Evolutionary conservation across 2,329 filamentous ascomycete species (phyloP).

Genomic region (Davidsoniella neocaledoniae): DNA sequence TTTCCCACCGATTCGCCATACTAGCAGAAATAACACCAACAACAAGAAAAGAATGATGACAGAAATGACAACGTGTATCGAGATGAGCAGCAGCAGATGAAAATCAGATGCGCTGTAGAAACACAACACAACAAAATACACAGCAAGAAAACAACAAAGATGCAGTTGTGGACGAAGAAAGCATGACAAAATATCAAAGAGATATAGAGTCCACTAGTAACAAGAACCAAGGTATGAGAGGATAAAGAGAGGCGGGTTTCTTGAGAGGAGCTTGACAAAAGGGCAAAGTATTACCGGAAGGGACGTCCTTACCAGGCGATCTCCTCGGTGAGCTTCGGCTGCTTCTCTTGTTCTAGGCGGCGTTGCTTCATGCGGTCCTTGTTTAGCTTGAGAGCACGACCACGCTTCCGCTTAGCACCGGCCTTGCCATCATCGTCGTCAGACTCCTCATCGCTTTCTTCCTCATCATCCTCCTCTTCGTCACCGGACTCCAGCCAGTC

Average conservation of each 20-base stretch:
- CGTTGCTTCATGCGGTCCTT: slow-evolving; percentile 23
- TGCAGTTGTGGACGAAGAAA: background rate
- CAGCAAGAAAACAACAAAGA: background rate
- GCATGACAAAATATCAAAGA: background rate
- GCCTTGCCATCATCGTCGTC: slow-evolving; percentile 39
- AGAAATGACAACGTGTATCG: slow-evolving; percentile 1
- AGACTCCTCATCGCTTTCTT: slow-evolving; percentile 39
- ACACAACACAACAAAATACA: background rate
- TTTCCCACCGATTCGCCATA: slow-evolving; percentile 12
- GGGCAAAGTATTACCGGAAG: background rate
- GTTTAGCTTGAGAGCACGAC: slow-evolving; percentile 30
- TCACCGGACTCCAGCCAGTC: slow-evolving; percentile 44
- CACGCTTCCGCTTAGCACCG: slow-evolving; percentile 39
- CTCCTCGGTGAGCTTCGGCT: slow-evolving; percentile 25
- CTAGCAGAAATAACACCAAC: slow-evolving; percentile 7
- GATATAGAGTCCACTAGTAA: slow-evolving; percentile 6
- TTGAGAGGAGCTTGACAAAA: background rate
- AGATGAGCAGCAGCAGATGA: background rate
- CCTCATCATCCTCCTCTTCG: slow-evolving; percentile 40
- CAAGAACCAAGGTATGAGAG: slow-evolving; percentile 1
- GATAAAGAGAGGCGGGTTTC: slow-evolving; percentile 1
- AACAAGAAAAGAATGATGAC: slow-evolving; percentile 13
- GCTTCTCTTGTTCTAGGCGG: slow-evolving; percentile 46
- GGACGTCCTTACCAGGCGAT: slow-evolving; percentile 22
- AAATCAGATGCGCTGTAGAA: background rate